A percentile compares a stretch with the other conserved stretches of the same genome.
Conservation (phyloP, 2,329 filamentous ascomycete species). For the Zymoseptoria passerinii region DNA sequence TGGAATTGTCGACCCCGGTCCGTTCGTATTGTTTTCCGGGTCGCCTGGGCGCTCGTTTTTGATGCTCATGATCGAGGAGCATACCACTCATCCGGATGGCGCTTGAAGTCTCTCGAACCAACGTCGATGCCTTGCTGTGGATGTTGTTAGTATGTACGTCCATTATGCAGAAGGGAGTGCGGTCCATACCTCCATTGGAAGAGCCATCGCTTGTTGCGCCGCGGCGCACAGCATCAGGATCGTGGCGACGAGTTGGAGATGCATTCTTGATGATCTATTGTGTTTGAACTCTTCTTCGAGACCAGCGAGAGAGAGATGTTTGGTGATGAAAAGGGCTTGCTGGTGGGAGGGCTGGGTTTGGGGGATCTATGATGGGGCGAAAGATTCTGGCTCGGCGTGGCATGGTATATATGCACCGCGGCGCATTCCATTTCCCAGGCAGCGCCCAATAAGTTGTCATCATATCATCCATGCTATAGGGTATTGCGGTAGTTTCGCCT, state of each 20-base stretch:
- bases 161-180: no score
- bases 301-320: neutral
- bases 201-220: neutral
- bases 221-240: neutral
- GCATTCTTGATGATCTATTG: neutral
- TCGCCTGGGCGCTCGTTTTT: neutral
- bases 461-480: neutral
- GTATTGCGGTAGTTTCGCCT: neutral
- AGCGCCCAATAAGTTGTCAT: no score
- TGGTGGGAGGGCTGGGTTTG: neutral
- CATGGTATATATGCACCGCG: neutral
- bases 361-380: neutral
- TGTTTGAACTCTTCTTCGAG: neutral
- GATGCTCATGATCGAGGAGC: neutral
- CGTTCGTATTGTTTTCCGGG: neutral
- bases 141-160: neutral
- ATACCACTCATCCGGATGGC: neutral
- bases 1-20: neutral
- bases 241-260: neutral
- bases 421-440: no score
- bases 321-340: neutral
- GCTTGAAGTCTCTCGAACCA: neutral
- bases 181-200: neutral
- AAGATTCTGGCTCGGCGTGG: no score
- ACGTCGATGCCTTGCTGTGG: neutral